A percentile compares a stretch with the other conserved stretches of the same genome.
Conservation (phyloP, 108 stramenopile genomes). For the Discostella stelligeroides region DNA sequence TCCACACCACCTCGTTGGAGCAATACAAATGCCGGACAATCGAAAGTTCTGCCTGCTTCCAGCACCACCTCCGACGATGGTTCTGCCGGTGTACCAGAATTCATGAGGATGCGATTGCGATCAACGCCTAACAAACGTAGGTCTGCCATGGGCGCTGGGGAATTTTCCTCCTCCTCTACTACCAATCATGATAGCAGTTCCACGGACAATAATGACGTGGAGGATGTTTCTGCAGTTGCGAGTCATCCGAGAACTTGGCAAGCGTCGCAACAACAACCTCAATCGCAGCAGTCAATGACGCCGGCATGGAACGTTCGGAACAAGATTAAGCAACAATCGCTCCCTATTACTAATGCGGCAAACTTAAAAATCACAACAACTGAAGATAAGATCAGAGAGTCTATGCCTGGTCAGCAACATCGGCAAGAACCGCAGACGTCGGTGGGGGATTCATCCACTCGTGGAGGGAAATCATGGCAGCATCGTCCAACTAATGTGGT, state of each 20-base stretch:
- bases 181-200: not conserved
- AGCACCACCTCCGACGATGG: constrained; percentile 1
- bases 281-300: not conserved
- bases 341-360: too few relatives aligned
- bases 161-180: not conserved
- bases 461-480: not conserved
- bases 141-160: not conserved
- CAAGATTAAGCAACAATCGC: not conserved
- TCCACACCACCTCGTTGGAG: not conserved
- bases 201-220: too few relatives aligned
- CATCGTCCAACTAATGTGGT: not conserved
- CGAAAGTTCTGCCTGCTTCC: constrained; percentile 8
- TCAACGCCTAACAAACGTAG: not conserved
- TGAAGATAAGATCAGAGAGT: too few relatives aligned
- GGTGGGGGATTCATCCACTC: not conserved
- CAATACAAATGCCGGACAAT: not conserved
- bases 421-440: too few relatives aligned
- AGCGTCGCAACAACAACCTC: not conserved
- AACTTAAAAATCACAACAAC: too few relatives aligned
- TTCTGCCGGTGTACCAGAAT: constrained; percentile 16
- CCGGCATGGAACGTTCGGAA: not conserved
- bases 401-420: too few relatives aligned
- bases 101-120: constrained; percentile 33
- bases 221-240: too few relatives aligned
- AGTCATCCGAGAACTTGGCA: not conserved